These are phyloP conservation scores for Sphagnum fallax DNA, from an alignment of 228 moss, liverwort and hornwort genomes.

Conservation along the genomic window DNA sequence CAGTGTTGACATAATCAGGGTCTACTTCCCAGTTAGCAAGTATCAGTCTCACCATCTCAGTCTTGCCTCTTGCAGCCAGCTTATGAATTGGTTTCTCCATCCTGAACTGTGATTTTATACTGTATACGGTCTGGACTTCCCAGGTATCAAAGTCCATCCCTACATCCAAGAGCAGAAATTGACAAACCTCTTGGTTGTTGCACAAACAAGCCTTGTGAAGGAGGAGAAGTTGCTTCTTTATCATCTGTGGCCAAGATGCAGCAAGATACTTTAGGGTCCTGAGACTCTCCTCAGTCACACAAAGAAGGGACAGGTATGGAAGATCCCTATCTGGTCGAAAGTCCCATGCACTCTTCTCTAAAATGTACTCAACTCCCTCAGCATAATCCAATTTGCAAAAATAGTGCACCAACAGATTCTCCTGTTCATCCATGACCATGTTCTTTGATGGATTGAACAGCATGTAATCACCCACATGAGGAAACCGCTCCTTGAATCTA, in stretches of 20 bases:
- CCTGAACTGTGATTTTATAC: neutral
- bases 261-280: slow-evolving; percentile 2
- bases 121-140: neutral
- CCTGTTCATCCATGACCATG: slow-evolving; percentile 12
- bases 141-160: slow-evolving; percentile 4
- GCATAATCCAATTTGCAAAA: slow-evolving; percentile 16
- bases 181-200: slow-evolving; percentile 5
- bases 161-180: slow-evolving; percentile 5
- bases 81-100: slow-evolving; percentile 5
- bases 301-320: slow-evolving; percentile 2
- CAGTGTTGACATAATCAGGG: slow-evolving; percentile 6
- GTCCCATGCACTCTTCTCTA: slow-evolving; percentile 1
- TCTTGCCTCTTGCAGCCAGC: slow-evolving; percentile 4
- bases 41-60: slow-evolving; percentile 4
- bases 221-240: slow-evolving; percentile 2
- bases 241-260: neutral
- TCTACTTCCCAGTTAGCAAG: neutral
- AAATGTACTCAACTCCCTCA: slow-evolving; percentile 14
- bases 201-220: slow-evolving; percentile 6
- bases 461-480: slow-evolving; percentile 6
- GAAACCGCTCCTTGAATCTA: slow-evolving; percentile 10
- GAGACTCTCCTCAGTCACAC: slow-evolving; percentile 4
- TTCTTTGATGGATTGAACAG: slow-evolving; percentile 11
- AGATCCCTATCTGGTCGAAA: slow-evolving; percentile 3
- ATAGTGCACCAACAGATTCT: slow-evolving; percentile 16